A percentile compares a stretch with the other conserved stretches of the same genome.
Conservation (phyloP, 495 filamentous ascomycete species). For the Bryoglossum gracile region DNA sequence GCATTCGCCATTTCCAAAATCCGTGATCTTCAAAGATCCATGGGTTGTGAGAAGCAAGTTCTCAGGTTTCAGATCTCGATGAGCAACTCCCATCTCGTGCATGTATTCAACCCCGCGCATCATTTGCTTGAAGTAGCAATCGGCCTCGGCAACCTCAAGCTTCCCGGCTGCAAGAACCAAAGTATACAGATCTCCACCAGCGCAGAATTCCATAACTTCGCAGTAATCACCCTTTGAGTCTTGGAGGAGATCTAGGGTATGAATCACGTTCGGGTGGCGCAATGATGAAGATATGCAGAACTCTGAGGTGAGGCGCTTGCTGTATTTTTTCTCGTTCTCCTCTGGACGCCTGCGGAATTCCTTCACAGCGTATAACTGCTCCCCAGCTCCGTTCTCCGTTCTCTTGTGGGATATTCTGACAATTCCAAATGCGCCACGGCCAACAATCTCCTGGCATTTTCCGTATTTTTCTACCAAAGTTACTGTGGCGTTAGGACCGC, state of each 20-base stretch:
- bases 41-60: slow-evolving; percentile 91
- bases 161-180: slow-evolving; percentile 88
- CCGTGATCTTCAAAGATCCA: slow-evolving; percentile 95
- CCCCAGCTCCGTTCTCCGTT: slow-evolving; percentile 69
- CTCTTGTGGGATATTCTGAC: slow-evolving; percentile 98
- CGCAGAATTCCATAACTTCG: slow-evolving; percentile 99
- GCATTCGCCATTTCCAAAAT: slow-evolving; percentile 98
- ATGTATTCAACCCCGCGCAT: slow-evolving; percentile 99
- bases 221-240: slow-evolving; percentile 98
- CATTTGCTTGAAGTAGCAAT: slow-evolving; percentile 98
- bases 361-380: slow-evolving; percentile 96
- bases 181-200: slow-evolving; percentile 93
- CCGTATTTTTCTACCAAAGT: slow-evolving; percentile 95
- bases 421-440: slow-evolving; percentile 95
- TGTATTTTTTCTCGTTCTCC: slow-evolving; percentile 93
- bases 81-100: slow-evolving; percentile 98
- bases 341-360: slow-evolving; percentile 92
- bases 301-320: slow-evolving; percentile 95
- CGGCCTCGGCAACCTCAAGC: slow-evolving; percentile 86
- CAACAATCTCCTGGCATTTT: slow-evolving; percentile 96
- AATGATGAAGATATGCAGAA: slow-evolving; percentile 98
- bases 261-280: slow-evolving; percentile 96
- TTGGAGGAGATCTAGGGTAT: slow-evolving; percentile 90
- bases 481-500: slow-evolving; percentile 65
- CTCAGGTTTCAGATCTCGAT: slow-evolving; percentile 95